Percentiles rank a stretch among this genome's conserved stretches.
Evolutionary conservation across 768 basidiomycete species (phyloP).

Genomic region (Suillus americanus): DNA sequence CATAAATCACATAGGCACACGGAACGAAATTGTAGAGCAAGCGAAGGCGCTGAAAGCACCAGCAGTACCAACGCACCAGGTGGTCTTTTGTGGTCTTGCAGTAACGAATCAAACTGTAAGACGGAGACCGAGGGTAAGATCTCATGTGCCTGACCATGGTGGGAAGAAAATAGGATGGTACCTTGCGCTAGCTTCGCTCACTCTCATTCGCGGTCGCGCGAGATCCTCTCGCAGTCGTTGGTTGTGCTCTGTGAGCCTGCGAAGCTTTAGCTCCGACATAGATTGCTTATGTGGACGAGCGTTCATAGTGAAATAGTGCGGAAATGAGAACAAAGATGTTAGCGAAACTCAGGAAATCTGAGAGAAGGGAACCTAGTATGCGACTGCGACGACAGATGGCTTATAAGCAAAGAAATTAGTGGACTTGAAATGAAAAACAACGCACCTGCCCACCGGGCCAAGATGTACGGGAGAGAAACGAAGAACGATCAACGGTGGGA

Average conservation of each 20-base stretch:
- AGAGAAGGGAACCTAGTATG: neutral
- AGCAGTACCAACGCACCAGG: constrained; percentile 53
- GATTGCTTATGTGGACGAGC: constrained; percentile 86
- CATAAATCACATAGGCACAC: neutral
- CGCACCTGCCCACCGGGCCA: constrained; percentile 10
- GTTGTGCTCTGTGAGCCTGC: constrained; percentile 91
- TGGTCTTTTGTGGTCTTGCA: constrained; percentile 93
- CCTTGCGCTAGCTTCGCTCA: constrained; percentile 91
- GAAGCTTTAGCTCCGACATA: constrained; percentile 97
- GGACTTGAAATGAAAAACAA: constrained; percentile 16
- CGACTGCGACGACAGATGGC: neutral
- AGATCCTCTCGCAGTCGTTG: constrained; percentile 88
- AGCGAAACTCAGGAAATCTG: neutral
- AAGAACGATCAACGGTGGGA: constrained; percentile 7
- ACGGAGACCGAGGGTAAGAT: neutral
- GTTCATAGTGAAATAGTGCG: constrained; percentile 49
- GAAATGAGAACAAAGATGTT: constrained; percentile 4
- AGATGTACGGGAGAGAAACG: constrained; percentile 9
- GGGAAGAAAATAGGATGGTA: constrained; percentile 35
- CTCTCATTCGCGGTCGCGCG: constrained; percentile 81
- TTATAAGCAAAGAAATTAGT: constrained; percentile 14
- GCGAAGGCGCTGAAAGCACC: neutral
- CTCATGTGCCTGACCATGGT: constrained; percentile 1
- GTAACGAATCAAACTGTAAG: constrained; percentile 80
- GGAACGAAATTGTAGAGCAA: neutral